Base-by-base conservation (phyloP, 2,329 filamentous ascomycete species). In the Trichoderma sp. region DNA sequence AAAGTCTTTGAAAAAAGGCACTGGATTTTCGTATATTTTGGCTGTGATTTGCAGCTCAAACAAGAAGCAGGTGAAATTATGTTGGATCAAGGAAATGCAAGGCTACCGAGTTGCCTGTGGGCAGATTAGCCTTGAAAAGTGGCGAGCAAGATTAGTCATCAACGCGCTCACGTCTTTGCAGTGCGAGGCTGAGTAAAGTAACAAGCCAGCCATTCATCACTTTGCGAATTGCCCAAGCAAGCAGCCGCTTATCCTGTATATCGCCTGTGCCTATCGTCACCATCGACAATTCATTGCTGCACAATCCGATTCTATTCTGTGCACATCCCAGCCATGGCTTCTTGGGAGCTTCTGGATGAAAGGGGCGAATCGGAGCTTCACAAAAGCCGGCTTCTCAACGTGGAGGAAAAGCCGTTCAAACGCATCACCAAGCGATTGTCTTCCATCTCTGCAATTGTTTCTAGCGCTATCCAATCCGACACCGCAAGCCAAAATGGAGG, bases 321-420 rank as follows among this genome's bases (percentile, higher is more conserved):
- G 16, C 29, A 21, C n/a, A 65, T 67, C 9, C 14, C 16, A 38
- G 63, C 31, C 41, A 87, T 88, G 86, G 81, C 87, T 27, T 83
- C 84, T 65, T 95, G 92, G 87, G 88, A 89, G 62, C 86, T 95
- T 65, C 87, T 97, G 66, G 92, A 95, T 74, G 93, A 93, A 79
- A 88, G 89, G 78, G 93, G 95, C 78, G 93, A 95, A 85, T 93
- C 95, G 83, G 92, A 95, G 78, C 92, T 98, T 50, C 96, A 98
- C 87, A 96, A 95, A 81, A 90, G 90, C 35, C 94, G 96, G 59
- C 93, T 98, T 4, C 90, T 98, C 50, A 94, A 94, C 78, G 93
- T 98, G 77, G 96, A 98, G 87, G 94, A 97, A 82, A 95, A 95
- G 75, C 95, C 95, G 0, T 98, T 97, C 87, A 94, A 94, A 83